A percentile compares a stretch with the other conserved stretches of the same genome.
Evolutionary conservation across 2,329 filamentous ascomycete species (phyloP).

Genomic region (Metarhizium humberi): DNA sequence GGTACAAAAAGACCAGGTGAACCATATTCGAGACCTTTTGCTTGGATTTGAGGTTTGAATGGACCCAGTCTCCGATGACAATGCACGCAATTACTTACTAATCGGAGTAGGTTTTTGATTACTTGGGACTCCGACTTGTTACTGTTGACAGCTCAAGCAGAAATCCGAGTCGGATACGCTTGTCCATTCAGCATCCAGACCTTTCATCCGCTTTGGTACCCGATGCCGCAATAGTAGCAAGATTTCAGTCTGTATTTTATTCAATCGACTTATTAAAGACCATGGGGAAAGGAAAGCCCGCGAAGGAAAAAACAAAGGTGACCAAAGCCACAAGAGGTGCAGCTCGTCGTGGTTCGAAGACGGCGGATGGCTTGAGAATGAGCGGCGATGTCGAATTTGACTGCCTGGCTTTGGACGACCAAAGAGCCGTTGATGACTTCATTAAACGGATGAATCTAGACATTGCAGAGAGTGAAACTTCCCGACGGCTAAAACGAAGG

Average conservation of each 20-base stretch:
- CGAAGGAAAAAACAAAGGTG: not conserved
- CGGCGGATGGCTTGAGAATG: not conserved
- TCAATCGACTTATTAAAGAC: slow-evolving; percentile 13
- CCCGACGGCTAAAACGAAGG: not conserved
- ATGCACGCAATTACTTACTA: not conserved
- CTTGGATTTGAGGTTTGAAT: slow-evolving; percentile 15
- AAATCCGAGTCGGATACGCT: slow-evolving; percentile 14
- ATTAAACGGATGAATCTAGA: slow-evolving; percentile 14
- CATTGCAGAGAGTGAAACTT: not conserved
- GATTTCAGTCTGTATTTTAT: slow-evolving; percentile 18
- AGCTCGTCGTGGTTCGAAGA: not conserved
- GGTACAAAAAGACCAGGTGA: slow-evolving; percentile 6
- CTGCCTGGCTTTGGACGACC: slow-evolving; percentile 14
- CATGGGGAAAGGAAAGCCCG: not conserved
- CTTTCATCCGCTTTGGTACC: slow-evolving; percentile 22
- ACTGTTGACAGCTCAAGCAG: slow-evolving; percentile 3
- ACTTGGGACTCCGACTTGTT: slow-evolving; percentile 19
- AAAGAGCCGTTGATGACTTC: slow-evolving; percentile 20
- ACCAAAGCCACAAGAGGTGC: not conserved
- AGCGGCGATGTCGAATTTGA: slow-evolving; percentile 7
- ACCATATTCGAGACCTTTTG: slow-evolving; percentile 12
- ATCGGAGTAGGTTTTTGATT: slow-evolving; percentile 16
- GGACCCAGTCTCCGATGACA: not conserved
- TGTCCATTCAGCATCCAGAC: slow-evolving; percentile 28
- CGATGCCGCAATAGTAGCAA: slow-evolving; percentile 12